Evolutionary conservation across 306 rosid species (phyloP), one percentile per base, ranked within the genome.

Genomic region (Quillaja saponaria): DNA sequence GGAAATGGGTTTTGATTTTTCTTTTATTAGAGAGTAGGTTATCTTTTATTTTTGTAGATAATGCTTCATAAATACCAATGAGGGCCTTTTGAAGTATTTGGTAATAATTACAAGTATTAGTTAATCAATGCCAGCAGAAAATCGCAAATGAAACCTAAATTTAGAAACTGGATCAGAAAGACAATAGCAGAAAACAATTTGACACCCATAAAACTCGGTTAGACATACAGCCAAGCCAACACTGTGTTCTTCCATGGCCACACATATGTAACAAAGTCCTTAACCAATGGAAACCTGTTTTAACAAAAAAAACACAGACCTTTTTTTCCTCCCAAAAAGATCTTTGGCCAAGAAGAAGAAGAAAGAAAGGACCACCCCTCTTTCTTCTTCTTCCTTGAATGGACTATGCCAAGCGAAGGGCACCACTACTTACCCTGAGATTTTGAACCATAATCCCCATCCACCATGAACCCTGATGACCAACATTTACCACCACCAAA

Each of bases 241-340:
- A 59, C 37, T 45, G 4, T 61, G 15, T 6, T 0, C 9, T 40
- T 51, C 38, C 44, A 58, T 37, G 62, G 65, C 85, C 86, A 49
- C 77, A 53, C 69, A 76, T 13, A 62, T 39, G 34, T 66, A 80
- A 74, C 87, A 62, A 71, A 50, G 70, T 21, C 83, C 73, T 76
- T 35, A 53, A 71, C 68, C 76, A 58, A 60, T 58, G 48, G 63
- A 76, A 71, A 46, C 5, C 51, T 49, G 37, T 50, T 41, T 44
- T 55, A 44, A 57, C 54, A 50, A 38, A 17, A 41, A 7, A 19
- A 58, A 66, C 14, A 12, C 8, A 19, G 6, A 15, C 14, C 45
- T 21, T 41, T 31, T 44, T 48, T 20, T 14, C 13, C 45, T 15
- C 15, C 21, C 50, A 4, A 17, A 35, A 67, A 25, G 4, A 25